Percentiles rank a stretch among this genome's conserved stretches.
Conservation (phyloP, 2,329 filamentous ascomycete species). For the Aspergillus sp. region DNA sequence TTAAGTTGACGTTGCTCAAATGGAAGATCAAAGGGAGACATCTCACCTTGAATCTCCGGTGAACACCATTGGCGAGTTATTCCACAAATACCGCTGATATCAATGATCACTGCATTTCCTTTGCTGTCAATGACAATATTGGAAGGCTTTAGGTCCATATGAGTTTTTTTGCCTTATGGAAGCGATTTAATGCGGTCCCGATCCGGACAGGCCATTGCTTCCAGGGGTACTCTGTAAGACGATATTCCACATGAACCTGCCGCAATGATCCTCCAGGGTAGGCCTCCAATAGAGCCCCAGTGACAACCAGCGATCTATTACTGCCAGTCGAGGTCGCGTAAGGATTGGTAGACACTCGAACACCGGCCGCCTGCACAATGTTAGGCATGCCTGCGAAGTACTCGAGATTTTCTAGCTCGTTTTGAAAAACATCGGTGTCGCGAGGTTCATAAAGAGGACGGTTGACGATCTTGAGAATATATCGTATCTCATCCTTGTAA, state of each 20-base stretch:
- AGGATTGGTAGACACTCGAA: conserved; percentile 18
- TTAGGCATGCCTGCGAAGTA: conserved; percentile 14
- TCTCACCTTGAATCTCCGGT: conserved; percentile 21
- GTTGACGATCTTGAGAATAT: conserved; percentile 20
- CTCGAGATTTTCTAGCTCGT: conserved; percentile 22
- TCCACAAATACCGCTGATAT: conserved; percentile 24
- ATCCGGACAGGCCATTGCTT: conserved; percentile 20
- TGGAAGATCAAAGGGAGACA: conserved; percentile 17
- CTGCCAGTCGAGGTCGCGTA: conserved; percentile 12
- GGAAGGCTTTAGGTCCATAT: conserved; percentile 22
- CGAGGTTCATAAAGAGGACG: conserved; percentile 16
- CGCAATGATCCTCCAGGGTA: conserved; percentile 18
- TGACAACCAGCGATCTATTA: conserved; percentile 13
- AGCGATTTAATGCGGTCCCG: conserved; percentile 10
- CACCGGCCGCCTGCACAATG: conserved; percentile 16
- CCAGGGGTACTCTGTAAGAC: conserved; percentile 12
- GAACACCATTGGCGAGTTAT: conserved; percentile 18
- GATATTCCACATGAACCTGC: conserved; percentile 10
- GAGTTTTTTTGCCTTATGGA: conserved; percentile 15
- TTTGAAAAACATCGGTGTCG: conserved; percentile 17
- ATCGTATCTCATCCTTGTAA: conserved; percentile 2
- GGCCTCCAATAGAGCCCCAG: conserved; percentile 18
- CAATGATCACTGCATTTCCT: conserved; percentile 21
- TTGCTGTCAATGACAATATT: conserved; percentile 19
- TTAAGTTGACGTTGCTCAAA: conserved; percentile 19